Evolutionary conservation across 192 early-diverging fungal genomes (phyloP).

Genomic region (Coemansia sp.): DNA sequence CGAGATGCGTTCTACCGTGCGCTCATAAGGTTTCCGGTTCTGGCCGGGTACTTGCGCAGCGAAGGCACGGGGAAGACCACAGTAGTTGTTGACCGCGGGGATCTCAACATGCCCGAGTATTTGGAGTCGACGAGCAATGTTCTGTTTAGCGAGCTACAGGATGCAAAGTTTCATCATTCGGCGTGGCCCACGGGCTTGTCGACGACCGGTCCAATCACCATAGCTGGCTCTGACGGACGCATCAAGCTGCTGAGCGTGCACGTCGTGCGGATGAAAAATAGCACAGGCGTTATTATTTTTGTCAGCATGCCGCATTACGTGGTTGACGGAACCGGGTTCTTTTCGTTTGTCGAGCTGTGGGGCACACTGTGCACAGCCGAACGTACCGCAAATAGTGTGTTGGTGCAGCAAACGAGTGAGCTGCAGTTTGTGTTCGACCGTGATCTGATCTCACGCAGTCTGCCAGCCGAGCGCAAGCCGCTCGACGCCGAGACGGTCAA

Average conservation of each 20-base stretch:
- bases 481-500: constrained; percentile 17
- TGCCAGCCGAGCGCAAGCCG: constrained; percentile 30
- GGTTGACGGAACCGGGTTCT: constrained; percentile 45
- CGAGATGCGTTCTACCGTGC: constrained; percentile 33
- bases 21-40: constrained; percentile 32
- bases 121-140: constrained; percentile 24
- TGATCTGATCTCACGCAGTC: constrained; percentile 20
- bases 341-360: constrained; percentile 45
- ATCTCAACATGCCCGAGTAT: constrained; percentile 51
- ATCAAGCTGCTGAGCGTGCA: constrained; percentile 35
- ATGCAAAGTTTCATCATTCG: constrained; percentile 35
- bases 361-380: constrained; percentile 19
- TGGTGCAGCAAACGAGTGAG: neutral
- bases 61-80: constrained; percentile 16
- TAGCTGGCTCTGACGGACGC: constrained; percentile 16
- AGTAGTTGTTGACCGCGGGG: constrained; percentile 22
- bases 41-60: constrained; percentile 25
- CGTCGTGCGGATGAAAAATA: constrained; percentile 29
- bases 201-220: constrained; percentile 29
- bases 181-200: constrained; percentile 41
- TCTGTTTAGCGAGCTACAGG: constrained; percentile 14
- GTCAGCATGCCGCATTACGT: constrained; percentile 47
- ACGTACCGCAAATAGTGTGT: neutral
- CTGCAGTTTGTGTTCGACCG: constrained; percentile 38
- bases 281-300: constrained; percentile 40